These are phyloP conservation scores for Spinacia oleracea DNA, from an alignment of 179 eudicot genomes.

Conservation along the genomic window DNA sequence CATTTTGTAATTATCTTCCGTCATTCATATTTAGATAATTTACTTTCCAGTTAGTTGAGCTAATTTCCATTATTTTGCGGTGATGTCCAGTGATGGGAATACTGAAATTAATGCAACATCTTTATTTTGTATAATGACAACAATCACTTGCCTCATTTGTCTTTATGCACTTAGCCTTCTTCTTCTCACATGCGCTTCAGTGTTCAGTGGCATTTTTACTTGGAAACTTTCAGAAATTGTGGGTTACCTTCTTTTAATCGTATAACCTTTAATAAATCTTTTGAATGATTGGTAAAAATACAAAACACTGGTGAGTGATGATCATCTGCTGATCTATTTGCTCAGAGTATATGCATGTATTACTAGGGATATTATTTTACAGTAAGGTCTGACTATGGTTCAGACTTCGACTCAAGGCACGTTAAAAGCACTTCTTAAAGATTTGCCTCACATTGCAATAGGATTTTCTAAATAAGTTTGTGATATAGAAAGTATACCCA, in stretches of 20 bases:
- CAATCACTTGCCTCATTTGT: not conserved
- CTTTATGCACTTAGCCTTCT: not conserved
- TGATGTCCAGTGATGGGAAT: not conserved
- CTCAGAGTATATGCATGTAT: too few relatives aligned
- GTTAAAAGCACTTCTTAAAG: too few relatives aligned
- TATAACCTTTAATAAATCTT: too few relatives aligned
- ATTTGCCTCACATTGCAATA: not conserved
- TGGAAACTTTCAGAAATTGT: too few relatives aligned
- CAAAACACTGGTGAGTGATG: too few relatives aligned
- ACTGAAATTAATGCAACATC: not conserved
- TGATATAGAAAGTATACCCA: too few relatives aligned
- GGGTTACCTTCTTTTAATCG: too few relatives aligned
- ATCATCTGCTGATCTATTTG: too few relatives aligned
- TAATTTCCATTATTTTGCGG: not conserved
- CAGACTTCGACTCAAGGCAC: not conserved
- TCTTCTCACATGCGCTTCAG: too few relatives aligned
- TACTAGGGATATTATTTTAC: not conserved
- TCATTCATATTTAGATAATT: not conserved
- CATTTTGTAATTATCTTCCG: not conserved
- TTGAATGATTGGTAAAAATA: too few relatives aligned
- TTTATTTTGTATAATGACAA: not conserved
- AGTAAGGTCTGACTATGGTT: not conserved
- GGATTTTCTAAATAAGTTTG: not conserved
- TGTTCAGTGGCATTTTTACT: too few relatives aligned
- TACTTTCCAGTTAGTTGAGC: not conserved